Conservation (phyloP, 208 protist genomes). For the Entamoeba invadens region DNA sequence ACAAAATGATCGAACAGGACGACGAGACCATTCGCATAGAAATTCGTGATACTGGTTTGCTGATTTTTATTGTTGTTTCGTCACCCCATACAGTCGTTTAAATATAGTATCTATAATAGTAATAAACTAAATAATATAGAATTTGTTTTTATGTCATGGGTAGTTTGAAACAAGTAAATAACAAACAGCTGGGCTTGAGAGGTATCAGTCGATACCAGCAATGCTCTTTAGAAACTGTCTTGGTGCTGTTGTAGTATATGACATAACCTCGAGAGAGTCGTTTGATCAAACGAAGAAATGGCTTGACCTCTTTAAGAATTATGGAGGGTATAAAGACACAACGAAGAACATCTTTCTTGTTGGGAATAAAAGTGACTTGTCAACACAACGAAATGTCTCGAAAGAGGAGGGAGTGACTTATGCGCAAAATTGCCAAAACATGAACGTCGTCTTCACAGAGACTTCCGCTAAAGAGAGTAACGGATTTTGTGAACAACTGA, state of each 20-base stretch:
- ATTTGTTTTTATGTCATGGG: no score
- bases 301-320: no score
- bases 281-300: neutral
- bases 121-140: no score
- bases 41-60: no score
- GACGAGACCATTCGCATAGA: no score
- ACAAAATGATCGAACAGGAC: no score
- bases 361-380: conserved; percentile 15
- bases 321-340: no score
- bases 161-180: no score
- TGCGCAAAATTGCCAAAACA: neutral
- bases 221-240: neutral
- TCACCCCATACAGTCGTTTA: no score
- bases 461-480: neutral
- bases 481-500: conserved; percentile 40
- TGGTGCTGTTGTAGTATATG: conserved; percentile 7
- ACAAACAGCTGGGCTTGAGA: neutral
- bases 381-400: neutral
- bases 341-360: conserved; percentile 32
- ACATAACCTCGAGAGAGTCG: neutral
- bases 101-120: no score
- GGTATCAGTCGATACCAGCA: neutral
- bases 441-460: neutral
- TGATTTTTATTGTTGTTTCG: no score
- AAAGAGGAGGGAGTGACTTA: neutral